Evolutionary conservation across 768 basidiomycete genomes (phyloP), one percentile per base, ranked within the genome.

Genomic region (Leccinum arenicola): DNA sequence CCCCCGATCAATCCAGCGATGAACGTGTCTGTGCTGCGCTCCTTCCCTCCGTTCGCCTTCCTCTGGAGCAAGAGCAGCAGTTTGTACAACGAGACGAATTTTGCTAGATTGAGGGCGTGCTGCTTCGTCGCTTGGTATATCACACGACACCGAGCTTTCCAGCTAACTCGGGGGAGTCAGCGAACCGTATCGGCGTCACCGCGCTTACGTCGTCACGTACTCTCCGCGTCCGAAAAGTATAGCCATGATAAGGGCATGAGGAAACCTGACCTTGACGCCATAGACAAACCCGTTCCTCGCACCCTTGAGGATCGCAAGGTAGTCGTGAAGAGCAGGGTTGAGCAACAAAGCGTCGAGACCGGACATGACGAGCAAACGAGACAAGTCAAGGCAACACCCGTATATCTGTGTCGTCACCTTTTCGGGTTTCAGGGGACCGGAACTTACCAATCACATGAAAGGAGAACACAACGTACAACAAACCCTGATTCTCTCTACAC

Each of bases 161-260:
- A 91, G 70, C 93, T 96, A 66, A 8, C 56, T 54, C 60, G 27
- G 19, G 21, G 11, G 52, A 23, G 54, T 64, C 21, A 65, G 56
- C 29, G 58, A 55, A 56, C 62, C 52, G 4, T 33, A 27, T 36
- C 43, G 50, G 51, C 33, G 19, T 35, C 40, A 51, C 6, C 15
- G 38, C 38, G 48, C 14, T 35, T 21, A 54, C 27, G 10, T 27
- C 48, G 48, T 23, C 5, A 84, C 93, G 73, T 66, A 97, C 93
- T 91, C 84, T 77, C 94, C 94, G 51, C 88, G 83, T 33, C 94
- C 93, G 68, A 98, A 98, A 45, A 98, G 78, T 60, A 97, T 83
- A 23, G 94, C 90, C 95, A 98, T 98, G 52, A 98, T 88, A 29
- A 98, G 78, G 1, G 96, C 96, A 82, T 98, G 96, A 40, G 96